These are phyloP conservation scores for Trametes meyenii DNA, from an alignment of 768 basidiomycete genomes.

Conservation along the genomic window DNA sequence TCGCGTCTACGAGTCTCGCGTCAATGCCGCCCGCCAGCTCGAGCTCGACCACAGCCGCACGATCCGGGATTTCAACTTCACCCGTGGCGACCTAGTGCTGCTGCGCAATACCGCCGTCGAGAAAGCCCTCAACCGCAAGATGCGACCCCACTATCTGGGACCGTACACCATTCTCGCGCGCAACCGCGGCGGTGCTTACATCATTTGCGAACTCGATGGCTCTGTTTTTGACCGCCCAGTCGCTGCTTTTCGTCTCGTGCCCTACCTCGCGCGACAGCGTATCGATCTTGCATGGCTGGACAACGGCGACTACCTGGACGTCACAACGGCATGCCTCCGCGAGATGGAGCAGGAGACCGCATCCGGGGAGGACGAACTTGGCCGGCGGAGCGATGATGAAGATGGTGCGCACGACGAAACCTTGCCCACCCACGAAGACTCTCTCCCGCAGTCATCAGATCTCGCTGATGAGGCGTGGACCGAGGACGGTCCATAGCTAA, in stretches of 20 bases:
- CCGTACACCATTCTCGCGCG: constrained; percentile 30
- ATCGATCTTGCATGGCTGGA: constrained; percentile 3
- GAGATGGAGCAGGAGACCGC: constrained; percentile 4
- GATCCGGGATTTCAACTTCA: constrained; percentile 33
- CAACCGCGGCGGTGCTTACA: constrained; percentile 30
- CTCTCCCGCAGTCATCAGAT: not conserved
- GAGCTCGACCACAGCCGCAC: constrained; percentile 18
- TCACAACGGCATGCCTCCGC: constrained; percentile 2
- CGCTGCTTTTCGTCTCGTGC: constrained; percentile 30
- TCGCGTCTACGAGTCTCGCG: constrained; percentile 12
- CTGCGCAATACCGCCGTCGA: constrained; percentile 34
- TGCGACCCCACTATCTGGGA: constrained; percentile 30
- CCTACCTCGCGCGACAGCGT: constrained; percentile 22
- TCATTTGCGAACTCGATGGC: constrained; percentile 33
- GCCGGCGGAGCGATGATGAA: not conserved
- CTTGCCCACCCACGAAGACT: not conserved
- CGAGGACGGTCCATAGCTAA: constrained; percentile 9
- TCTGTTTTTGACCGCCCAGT: constrained; percentile 17
- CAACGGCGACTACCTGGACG: constrained; percentile 2
- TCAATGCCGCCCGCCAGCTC: constrained; percentile 16
- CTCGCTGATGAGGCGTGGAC: not conserved
- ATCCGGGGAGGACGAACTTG: constrained; percentile 2
- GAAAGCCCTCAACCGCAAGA: constrained; percentile 30
- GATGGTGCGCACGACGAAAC: not conserved
- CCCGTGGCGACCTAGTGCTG: constrained; percentile 33